Evolutionary conservation across 176 grass and related monocot species (phyloP).

Genomic region (Guadua angustifolia): DNA sequence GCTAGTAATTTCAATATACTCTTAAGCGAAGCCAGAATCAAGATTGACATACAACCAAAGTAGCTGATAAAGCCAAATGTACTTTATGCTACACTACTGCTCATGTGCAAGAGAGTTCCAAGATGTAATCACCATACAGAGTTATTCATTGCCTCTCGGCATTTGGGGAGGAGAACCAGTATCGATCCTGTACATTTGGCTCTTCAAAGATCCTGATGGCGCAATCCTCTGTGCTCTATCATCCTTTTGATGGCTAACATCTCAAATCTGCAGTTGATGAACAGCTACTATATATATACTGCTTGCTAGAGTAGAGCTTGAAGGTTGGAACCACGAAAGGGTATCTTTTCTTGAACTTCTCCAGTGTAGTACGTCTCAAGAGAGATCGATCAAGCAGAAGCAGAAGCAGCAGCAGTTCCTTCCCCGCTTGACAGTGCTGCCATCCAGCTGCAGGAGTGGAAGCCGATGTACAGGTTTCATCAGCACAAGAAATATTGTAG

Average conservation of each 20-base stretch:
- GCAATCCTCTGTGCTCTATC: not conserved
- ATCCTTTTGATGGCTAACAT: not conserved
- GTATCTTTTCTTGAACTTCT: slow-evolving; percentile 12
- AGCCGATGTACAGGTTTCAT: slow-evolving; percentile 5
- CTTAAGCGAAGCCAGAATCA: too few species aligned
- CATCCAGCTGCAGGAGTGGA: not conserved
- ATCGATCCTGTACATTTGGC: not conserved
- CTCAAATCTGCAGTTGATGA: not conserved
- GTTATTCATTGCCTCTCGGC: too few species aligned
- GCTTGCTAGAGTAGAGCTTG: not conserved
- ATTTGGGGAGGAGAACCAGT: not conserved
- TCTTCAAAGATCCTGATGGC: slow-evolving; percentile 8
- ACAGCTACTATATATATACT: not conserved
- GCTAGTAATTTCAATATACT: too few species aligned
- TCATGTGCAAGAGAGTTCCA: too few species aligned
- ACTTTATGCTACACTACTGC: too few species aligned
- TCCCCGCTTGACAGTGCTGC: not conserved
- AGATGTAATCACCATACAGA: too few species aligned
- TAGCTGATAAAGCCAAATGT: too few species aligned
- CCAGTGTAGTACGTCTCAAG: too few species aligned
- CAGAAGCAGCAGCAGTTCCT: not conserved
- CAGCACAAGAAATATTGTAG: not conserved
- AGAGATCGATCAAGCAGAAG: not conserved
- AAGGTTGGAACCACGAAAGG: not conserved
- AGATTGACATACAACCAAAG: too few species aligned